Base-by-base conservation (phyloP, 768 basidiomycete genomes). In the Amanita pseudoporphyria region DNA sequence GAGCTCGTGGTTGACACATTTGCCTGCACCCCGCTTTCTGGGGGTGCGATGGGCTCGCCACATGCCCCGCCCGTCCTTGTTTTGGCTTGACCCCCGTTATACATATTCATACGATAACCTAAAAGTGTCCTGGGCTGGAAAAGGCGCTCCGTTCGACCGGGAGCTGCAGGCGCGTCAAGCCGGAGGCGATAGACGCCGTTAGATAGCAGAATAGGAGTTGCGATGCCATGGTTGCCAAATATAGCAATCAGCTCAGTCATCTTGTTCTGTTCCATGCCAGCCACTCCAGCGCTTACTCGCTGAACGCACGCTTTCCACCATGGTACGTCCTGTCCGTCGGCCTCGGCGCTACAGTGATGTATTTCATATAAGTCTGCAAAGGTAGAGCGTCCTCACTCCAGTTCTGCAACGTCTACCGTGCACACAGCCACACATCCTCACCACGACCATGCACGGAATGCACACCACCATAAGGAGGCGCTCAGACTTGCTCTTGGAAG, bases 401-500 rank as follows among this genome's bases (percentile, higher is more conserved):
- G 31, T 37, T 22, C 35, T 19, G 35, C n/a, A 13, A 16, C 21
- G 18, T 18, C 31, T 14, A 33, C 38, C 16, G n/a, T 16, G 16
- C 12, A 16, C 9, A 12, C 38, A n/a, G 35, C 7, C 38, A 30
- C 22, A 18, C 47, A 39, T 32, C 18, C 33, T 9, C 49, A 50
- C 12, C 30, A 50, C 22, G 30, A 43, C 32, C 21, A 30, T 19
- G 32, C 19, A 10, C 40, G 49, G 49, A 63, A 70, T 51, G 58
- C 62, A n/a, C n/a, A n/a, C 3, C 68, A 70, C 47, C 73, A 76
- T 53, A 68, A 69, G 38, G 73, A 77, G 51, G 73, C 76, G 6
- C 64, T 81, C 21, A 68, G 76, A 32, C 71, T 79, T 22, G 79
- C 76, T 0, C 62, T 83, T 45, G 81, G 81, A 18, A 79, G 77